Base-by-base conservation (phyloP, 805 yeast species). In the Monosporozyma siamensis region DNA sequence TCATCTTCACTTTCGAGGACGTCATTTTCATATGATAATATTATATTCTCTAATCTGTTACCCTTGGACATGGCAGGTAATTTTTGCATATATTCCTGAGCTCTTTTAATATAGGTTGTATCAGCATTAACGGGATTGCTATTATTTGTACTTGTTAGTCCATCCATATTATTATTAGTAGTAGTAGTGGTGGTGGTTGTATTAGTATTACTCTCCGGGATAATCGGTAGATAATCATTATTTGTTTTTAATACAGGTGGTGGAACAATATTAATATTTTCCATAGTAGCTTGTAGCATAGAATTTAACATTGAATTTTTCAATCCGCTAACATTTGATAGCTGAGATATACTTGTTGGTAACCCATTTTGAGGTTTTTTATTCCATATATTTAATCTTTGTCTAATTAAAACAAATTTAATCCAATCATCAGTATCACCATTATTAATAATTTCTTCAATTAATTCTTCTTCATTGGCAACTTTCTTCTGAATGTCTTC, bases 391-490 rank as follows among this genome's bases (percentile, higher is more conserved):
- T 49, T 48, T n/a, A 60, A 38, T 36, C 51, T 51, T 39, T 63
- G 64, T 40, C 54, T 56, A 22, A 59, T 55, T 44, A 64, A 49
- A 18, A 58, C 41, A 24, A 56, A 55, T 18, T 52, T 53, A 25
- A 66, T 48, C 70, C 71, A 66, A 41, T 67, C 66, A 39, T 66
- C 69, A 25, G 55, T 47, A 39, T 55, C 63, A 24, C 63, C 63
- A 38, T 51, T 53, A 38, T 56, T 55, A 7, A 58, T 56, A 40
- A 59, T 40, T 35, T 54, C 59, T 27, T 59, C 63, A 15, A 59
- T 44, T 22, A 59, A 36, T 12, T 48, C 54, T 21, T 55, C 52
- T 12, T 56, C 56, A 22, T 49, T 48, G 4, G 42, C 43, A 4
- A 49, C 40, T 17, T 45, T 44, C 18, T 50, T 46, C 17, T 45